Conservation (phyloP, 108 stramenopile species). For the Fistulifera pelliculosa region DNA sequence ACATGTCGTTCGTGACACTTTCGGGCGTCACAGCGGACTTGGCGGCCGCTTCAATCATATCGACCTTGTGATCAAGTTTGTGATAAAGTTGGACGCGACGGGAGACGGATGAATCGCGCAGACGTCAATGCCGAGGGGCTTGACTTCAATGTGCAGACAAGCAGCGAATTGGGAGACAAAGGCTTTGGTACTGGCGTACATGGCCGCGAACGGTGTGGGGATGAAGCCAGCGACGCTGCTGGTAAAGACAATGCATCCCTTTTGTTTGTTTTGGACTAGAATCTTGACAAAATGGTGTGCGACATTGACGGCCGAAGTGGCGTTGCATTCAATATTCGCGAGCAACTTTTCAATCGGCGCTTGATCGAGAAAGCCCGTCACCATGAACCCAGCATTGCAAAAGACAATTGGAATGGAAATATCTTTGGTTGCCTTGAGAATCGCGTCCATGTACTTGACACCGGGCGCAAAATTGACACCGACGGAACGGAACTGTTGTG, state of each 20-base stretch:
- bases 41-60: conserved; percentile 83
- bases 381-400: conserved; percentile 99
- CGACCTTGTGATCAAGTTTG: conserved; percentile 87
- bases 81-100: conserved; percentile 93
- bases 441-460: conserved; percentile 78
- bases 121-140: conserved; percentile 91
- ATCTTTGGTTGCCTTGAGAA: conserved; percentile 80
- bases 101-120: conserved; percentile 96
- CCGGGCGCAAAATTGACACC: conserved; percentile 82
- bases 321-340: conserved; percentile 96
- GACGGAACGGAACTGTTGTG: conserved; percentile 83
- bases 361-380: conserved; percentile 97
- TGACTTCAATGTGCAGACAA: conserved; percentile 81
- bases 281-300: conserved; percentile 88
- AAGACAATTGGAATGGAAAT: conserved; percentile 84
- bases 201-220: conserved; percentile 95
- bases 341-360: conserved; percentile 79
- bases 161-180: conserved; percentile 89
- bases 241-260: conserved; percentile 94
- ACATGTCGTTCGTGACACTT: conserved; percentile 78
- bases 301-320: conserved; percentile 87
- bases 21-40: conserved; percentile 83
- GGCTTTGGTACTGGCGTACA: conserved; percentile 98
- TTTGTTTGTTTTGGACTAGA: conserved; percentile 60
- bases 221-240: conserved; percentile 95